These are phyloP conservation scores for Zygosaccharomyces pseudobailii DNA, from an alignment of 1,139 yeast species.

Conservation along the genomic window DNA sequence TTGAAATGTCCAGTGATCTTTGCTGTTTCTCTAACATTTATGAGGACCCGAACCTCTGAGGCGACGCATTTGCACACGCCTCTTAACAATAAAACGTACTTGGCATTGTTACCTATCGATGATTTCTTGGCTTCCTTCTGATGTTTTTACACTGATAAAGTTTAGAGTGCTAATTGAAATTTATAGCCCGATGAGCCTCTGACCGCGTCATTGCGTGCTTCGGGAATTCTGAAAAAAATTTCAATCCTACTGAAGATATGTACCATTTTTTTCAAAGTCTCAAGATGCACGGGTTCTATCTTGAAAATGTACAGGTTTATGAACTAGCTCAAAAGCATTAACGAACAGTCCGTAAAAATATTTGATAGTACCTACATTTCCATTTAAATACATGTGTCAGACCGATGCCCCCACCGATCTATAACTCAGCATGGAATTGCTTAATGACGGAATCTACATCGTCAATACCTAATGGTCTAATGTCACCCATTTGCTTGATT, in stretches of 20 bases:
- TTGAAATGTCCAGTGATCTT: conserved; percentile 19
- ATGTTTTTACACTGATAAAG: fast-evolving
- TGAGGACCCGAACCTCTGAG: conserved; percentile 74
- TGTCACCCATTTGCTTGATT: conserved; percentile 92
- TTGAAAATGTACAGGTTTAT: neutral
- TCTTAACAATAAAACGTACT: conserved; percentile 40
- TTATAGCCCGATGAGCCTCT: neutral
- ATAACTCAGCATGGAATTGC: conserved; percentile 74
- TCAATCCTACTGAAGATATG: neutral
- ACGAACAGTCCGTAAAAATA: neutral
- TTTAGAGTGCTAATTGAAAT: neutral
- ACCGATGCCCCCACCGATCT: conserved; percentile 1
- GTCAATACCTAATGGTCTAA: conserved; percentile 88
- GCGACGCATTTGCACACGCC: conserved; percentile 1
- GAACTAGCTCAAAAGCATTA: neutral
- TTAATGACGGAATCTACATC: conserved; percentile 96
- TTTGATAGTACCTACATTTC: neutral
- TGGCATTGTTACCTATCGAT: conserved; percentile 42
- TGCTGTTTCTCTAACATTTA: conserved; percentile 19
- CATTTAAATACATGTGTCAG: neutral
- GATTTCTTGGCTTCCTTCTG: conserved; percentile 6
- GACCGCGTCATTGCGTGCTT: neutral
- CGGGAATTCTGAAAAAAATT: neutral
- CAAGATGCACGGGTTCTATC: too few relatives aligned
- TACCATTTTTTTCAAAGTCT: neutral